Conservation (phyloP, 371 early-diverging fungal genomes). For the Mortierella sp. region DNA sequence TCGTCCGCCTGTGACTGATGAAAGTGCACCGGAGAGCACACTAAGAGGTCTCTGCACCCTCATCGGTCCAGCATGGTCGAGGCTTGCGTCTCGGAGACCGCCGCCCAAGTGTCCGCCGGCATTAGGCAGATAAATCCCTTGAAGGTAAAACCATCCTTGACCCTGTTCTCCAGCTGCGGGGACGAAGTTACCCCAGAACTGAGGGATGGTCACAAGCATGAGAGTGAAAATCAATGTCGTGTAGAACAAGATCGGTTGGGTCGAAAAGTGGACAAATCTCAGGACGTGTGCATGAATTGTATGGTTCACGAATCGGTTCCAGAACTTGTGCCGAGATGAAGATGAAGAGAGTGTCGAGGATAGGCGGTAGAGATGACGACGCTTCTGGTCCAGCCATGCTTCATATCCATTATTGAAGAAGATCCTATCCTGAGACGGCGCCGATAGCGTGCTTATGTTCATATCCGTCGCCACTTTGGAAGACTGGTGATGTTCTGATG, state of each 20-base stretch:
- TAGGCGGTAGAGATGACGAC: conserved; percentile 43
- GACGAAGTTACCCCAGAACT: conserved; percentile 66
- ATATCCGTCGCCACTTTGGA: conserved; percentile 4
- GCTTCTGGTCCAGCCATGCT: conserved; percentile 41
- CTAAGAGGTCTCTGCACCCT: conserved; percentile 22
- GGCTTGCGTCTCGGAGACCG: conserved; percentile 26
- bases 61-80: conserved; percentile 35
- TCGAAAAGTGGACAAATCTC: conserved; percentile 50
- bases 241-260: conserved; percentile 58
- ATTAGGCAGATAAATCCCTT: conserved; percentile 61
- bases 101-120: conserved; percentile 43
- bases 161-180: conserved; percentile 61
- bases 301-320: conserved; percentile 51
- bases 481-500: conserved; percentile 37
- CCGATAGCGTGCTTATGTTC: neutral
- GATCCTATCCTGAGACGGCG: neutral
- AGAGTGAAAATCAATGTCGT: conserved; percentile 58
- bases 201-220: conserved; percentile 61
- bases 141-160: conserved; percentile 68
- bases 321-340: conserved; percentile 21
- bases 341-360: conserved; percentile 40
- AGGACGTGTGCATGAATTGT: conserved; percentile 47
- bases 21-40: conserved; percentile 27
- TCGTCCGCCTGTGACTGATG: conserved; percentile 30
- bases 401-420: conserved; percentile 46